Conservation (phyloP, 345 rosid species). For the Pelargonium nanum region DNA sequence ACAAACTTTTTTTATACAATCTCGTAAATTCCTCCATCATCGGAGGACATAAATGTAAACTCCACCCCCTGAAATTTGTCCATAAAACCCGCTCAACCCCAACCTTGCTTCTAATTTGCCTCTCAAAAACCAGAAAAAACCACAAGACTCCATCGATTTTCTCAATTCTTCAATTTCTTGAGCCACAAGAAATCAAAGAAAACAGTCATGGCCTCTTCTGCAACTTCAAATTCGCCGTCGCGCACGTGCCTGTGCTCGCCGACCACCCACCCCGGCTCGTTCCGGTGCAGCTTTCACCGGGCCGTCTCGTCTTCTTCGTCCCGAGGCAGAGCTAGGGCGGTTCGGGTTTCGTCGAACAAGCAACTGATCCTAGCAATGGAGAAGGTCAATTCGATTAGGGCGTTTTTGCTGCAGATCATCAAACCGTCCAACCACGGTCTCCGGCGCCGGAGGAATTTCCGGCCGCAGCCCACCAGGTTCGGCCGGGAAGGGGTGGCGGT, state of each 20-base stretch:
- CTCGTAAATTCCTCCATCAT: not conserved
- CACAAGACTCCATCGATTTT: too few relatives aligned
- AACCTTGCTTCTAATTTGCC: not conserved
- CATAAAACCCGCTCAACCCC: not conserved
- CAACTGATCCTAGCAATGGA: too few relatives aligned
- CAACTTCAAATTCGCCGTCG: not conserved
- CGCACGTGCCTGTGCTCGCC: constrained; percentile 35
- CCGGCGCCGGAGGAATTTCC: constrained; percentile 23
- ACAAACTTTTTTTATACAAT: not conserved
- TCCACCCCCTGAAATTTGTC: not conserved
- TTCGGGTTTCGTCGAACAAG: not conserved
- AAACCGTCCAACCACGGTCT: constrained; percentile 20
- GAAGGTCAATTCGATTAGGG: constrained; percentile 9
- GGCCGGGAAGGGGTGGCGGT: constrained; percentile 11
- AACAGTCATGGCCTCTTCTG: too few relatives aligned
- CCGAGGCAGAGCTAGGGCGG: not conserved
- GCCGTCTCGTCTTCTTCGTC: not conserved
- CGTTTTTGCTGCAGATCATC: constrained; percentile 21
- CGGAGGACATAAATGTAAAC: not conserved
- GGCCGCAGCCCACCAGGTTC: constrained; percentile 28
- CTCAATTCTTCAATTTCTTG: not conserved
- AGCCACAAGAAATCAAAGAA: constrained; percentile 13
- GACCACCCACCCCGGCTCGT: constrained; percentile 39
- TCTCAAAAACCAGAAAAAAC: too few relatives aligned
- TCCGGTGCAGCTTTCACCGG: constrained; percentile 37